These are phyloP conservation scores for Boletus coccyginus DNA, from an alignment of 768 basidiomycete genomes.

Conservation along the genomic window DNA sequence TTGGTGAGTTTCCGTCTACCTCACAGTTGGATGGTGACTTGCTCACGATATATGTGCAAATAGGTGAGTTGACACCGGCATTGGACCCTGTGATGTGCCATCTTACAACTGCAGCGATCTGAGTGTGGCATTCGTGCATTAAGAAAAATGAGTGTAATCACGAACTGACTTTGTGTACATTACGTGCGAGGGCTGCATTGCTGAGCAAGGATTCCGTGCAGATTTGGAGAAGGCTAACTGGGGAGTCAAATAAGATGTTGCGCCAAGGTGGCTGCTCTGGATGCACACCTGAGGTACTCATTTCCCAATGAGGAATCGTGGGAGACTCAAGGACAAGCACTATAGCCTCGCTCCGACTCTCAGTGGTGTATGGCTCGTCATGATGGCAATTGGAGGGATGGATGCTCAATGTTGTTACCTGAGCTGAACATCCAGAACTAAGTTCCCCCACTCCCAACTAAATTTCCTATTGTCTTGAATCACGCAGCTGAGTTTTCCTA, in stretches of 20 bases:
- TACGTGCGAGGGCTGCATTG: constrained; percentile 72
- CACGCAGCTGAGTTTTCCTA: no score
- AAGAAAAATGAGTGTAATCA: constrained; percentile 78
- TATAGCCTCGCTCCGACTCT: no score
- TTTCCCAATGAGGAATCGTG: no score
- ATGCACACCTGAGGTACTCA: no score
- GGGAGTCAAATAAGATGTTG: no score
- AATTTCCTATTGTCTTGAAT: no score
- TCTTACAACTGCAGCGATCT: constrained; percentile 74
- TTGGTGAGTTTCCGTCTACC: constrained; percentile 58
- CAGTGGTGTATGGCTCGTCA: constrained; percentile 47
- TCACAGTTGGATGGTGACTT: neutral
- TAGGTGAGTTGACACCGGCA: constrained; percentile 80
- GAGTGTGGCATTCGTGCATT: constrained; percentile 52
- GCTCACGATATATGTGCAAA: neutral
- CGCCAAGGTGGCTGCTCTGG: no score
- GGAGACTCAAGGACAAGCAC: no score
- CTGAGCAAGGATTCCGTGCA: constrained; percentile 82
- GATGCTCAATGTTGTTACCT: constrained; percentile 67
- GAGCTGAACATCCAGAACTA: constrained; percentile 39
- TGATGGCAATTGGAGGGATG: constrained; percentile 54
- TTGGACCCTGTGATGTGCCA: constrained; percentile 85
- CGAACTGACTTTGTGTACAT: constrained; percentile 89
- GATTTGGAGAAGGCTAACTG: constrained; percentile 66
- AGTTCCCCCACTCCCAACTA: constrained; percentile 16